phyloP scores from a whole-genome alignment of 129 eudicot genomes.

The Tanacetum coccineum region DNA sequence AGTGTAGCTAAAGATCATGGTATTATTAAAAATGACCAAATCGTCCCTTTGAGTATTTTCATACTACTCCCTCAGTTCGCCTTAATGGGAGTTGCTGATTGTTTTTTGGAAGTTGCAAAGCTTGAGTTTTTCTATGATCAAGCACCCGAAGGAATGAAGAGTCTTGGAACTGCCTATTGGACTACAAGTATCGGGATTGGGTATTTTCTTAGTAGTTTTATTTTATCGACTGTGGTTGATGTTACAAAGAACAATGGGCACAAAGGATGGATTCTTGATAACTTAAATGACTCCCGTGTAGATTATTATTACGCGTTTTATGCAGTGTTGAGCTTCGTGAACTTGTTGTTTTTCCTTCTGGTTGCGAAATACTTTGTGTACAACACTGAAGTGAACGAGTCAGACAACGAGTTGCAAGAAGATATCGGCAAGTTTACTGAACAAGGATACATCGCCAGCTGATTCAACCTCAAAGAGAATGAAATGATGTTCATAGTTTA shows the following conservation, averaged over 20 bases:
- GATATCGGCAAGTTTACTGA: slow-evolving; percentile 27
- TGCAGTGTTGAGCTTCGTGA: slow-evolving; percentile 48
- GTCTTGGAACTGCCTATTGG: slow-evolving; percentile 78
- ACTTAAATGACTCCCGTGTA: slow-evolving; percentile 78
- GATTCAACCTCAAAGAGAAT: slow-evolving; percentile 8
- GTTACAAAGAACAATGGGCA: slow-evolving; percentile 55
- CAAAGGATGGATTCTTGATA: slow-evolving; percentile 69
- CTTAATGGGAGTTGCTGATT: slow-evolving; percentile 76
- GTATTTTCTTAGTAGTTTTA: slow-evolving; percentile 60
- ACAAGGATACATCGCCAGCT: slow-evolving; percentile 25
- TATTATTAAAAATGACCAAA: slow-evolving; percentile 33
- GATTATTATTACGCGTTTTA: slow-evolving; percentile 67
- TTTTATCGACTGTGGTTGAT: slow-evolving; percentile 57
- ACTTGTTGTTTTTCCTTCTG: slow-evolving; percentile 49
- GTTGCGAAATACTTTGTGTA: slow-evolving; percentile 42
- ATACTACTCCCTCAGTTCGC: slow-evolving; percentile 68
- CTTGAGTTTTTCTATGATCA: slow-evolving; percentile 92
- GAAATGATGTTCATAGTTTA: not conserved
- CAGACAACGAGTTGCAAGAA: slow-evolving; percentile 32
- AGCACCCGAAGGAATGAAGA: slow-evolving; percentile 90
- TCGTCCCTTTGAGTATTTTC: slow-evolving; percentile 68
- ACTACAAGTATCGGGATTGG: slow-evolving; percentile 65
- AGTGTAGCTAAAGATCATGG: slow-evolving; percentile 59
- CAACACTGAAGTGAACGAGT: slow-evolving; percentile 30
- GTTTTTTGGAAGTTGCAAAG: slow-evolving; percentile 67